phyloP scores from a whole-genome alignment of 345 rosid genomes.

The Salix dunnii region DNA sequence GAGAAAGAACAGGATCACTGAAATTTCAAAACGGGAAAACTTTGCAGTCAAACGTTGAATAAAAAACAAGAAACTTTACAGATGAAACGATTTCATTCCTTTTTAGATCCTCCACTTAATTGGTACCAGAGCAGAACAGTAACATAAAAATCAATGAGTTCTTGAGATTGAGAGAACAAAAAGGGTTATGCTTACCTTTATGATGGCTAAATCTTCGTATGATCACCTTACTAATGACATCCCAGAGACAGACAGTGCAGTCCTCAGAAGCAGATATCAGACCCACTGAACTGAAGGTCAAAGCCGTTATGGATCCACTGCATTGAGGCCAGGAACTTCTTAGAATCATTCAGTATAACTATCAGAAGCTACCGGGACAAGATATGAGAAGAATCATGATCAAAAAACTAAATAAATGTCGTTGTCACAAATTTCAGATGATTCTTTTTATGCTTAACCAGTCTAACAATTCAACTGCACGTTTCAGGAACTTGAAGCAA shows the following conservation, averaged over 20 bases:
- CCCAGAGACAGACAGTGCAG: slow-evolving; percentile 50
- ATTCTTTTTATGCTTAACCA: neutral
- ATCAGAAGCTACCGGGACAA: neutral
- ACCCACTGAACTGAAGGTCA: slow-evolving; percentile 33
- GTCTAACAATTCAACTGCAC: neutral
- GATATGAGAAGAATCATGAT: neutral
- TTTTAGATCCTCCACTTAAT: neutral
- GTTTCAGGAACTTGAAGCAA: neutral
- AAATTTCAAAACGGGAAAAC: neutral
- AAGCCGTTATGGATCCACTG: slow-evolving; percentile 49
- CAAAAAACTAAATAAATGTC: neutral
- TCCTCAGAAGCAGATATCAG: slow-evolving; percentile 55
- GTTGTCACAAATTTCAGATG: neutral
- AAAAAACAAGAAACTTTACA: neutral
- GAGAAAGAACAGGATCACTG: neutral
- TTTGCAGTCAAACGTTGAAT: neutral
- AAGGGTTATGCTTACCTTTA: slow-evolving; percentile 34
- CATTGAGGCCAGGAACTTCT: slow-evolving; percentile 3
- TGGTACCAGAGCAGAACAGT: neutral
- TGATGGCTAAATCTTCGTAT: slow-evolving; percentile 34
- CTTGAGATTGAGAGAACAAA: neutral
- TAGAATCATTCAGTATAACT: neutral
- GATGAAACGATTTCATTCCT: neutral
- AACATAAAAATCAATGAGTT: neutral
- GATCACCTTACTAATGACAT: slow-evolving; percentile 21